Conservation (phyloP, 2,329 filamentous ascomycete species). For the Trichoderma atrobrunneum region DNA sequence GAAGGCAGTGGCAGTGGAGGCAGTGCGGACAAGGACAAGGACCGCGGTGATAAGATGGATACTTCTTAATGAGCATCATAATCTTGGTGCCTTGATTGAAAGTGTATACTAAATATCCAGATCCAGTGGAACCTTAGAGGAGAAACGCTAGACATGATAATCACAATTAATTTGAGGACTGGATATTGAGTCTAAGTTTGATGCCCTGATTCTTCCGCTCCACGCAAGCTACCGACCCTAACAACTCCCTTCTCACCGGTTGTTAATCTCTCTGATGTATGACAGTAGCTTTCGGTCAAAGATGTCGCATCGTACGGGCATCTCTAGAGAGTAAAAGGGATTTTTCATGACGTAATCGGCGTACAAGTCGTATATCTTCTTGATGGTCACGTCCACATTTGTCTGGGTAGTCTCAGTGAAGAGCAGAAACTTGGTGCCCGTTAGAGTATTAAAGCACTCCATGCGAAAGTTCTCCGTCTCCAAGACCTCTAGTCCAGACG, state of each 20-base stretch:
- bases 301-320: conserved; percentile 92
- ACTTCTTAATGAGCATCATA: conserved; percentile 55
- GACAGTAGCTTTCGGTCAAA: conserved; percentile 84
- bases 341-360: conserved; percentile 99
- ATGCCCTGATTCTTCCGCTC: neutral
- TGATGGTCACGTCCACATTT: conserved; percentile 80
- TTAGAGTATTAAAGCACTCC: conserved; percentile 93
- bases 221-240: neutral
- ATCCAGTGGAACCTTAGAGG: conserved; percentile 3
- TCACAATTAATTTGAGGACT: conserved; percentile 14
- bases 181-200: conserved; percentile 2
- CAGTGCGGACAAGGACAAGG: conserved; percentile 41
- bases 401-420: conserved; percentile 88
- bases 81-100: conserved; percentile 30
- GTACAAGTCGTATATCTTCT: conserved; percentile 90
- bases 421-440: conserved; percentile 90
- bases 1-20: conserved; percentile 52
- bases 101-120: conserved; percentile 33
- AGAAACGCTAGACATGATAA: conserved; percentile 15
- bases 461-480: conserved; percentile 93
- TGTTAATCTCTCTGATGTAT: conserved; percentile 73
- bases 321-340: conserved; percentile 96
- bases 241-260: conserved; percentile 38
- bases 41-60: conserved; percentile 79
- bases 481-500: conserved; percentile 84